Evolutionary conservation across 306 rosid genomes (phyloP).

Genomic region (Vicia faba): DNA sequence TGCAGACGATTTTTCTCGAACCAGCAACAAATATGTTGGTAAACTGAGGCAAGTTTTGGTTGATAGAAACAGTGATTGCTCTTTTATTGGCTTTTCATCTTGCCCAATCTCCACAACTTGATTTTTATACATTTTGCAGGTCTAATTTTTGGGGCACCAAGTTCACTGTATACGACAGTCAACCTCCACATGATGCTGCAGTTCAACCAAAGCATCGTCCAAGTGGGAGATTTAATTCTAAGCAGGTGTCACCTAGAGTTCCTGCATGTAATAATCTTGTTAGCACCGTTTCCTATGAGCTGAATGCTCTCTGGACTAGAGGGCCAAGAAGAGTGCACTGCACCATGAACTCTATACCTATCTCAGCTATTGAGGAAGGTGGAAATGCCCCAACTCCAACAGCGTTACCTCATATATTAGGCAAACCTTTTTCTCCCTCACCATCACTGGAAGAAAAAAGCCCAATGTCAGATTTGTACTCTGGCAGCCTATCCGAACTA

Average conservation of each 20-base stretch:
- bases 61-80: neutral
- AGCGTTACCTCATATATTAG: conserved; percentile 36
- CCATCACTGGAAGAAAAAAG: conserved; percentile 48
- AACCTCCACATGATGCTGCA: conserved; percentile 42
- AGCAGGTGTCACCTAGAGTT: conserved; percentile 62
- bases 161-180: conserved; percentile 57
- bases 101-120: neutral
- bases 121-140: conserved; percentile 46
- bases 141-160: conserved; percentile 76
- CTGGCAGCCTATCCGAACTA: conserved; percentile 39
- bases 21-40: conserved; percentile 64
- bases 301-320: conserved; percentile 65
- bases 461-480: conserved; percentile 36
- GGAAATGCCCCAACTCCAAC: conserved; percentile 62
- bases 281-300: conserved; percentile 53
- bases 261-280: conserved; percentile 52
- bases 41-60: conserved; percentile 67
- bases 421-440: conserved; percentile 42
- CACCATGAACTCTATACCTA: conserved; percentile 59
- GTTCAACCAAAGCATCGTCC: conserved; percentile 39
- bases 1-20: conserved; percentile 61
- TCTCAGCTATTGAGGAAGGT: conserved; percentile 65
- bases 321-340: conserved; percentile 84
- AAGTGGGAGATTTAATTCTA: conserved; percentile 51
- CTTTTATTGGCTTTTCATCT: neutral